Percentiles rank a stretch among this genome's conserved stretches.
phyloP scores from a whole-genome alignment of 164 flowering plant species.

The Piper betle region DNA sequence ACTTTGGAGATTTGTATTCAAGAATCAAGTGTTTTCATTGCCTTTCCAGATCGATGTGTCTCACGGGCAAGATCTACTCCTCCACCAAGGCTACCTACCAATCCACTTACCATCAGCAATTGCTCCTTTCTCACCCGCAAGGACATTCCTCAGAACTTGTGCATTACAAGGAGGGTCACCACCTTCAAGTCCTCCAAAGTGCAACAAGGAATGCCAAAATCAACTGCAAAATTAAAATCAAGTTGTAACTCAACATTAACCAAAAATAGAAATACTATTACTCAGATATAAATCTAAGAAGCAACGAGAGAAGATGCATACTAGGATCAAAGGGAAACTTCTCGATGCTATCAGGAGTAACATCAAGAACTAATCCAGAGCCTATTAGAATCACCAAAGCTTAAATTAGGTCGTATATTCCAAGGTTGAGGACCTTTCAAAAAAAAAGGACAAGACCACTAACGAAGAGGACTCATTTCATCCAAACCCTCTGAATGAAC shows the following conservation, averaged over 20 bases:
- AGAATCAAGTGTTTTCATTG: conserved; percentile 41
- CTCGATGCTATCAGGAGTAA: no score
- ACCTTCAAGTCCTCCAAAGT: conserved; percentile 64
- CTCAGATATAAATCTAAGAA: not conserved
- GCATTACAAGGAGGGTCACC: conserved; percentile 78
- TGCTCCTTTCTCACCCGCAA: conserved; percentile 73
- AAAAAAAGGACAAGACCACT: conserved; percentile 3
- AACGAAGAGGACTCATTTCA: conserved; percentile 92
- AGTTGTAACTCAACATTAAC: not conserved
- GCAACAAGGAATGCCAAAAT: conserved; percentile 86
- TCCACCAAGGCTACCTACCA: conserved; percentile 37
- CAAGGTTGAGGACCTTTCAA: not conserved
- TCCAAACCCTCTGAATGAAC: conserved; percentile 93
- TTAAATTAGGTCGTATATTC: not conserved
- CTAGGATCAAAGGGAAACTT: no score
- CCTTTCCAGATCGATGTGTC: conserved; percentile 64
- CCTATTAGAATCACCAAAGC: conserved; percentile 25
- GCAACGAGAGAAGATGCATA: conserved; percentile 13
- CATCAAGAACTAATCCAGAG: no score
- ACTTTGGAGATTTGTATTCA: conserved; percentile 60
- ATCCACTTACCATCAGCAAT: conserved; percentile 78
- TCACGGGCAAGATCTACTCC: conserved; percentile 70
- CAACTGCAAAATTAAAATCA: conserved; percentile 40
- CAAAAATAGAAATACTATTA: not conserved
- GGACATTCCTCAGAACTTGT: conserved; percentile 42